Conservation (phyloP, 352 stramenopile species). For the Globisporangium nodosum region DNA sequence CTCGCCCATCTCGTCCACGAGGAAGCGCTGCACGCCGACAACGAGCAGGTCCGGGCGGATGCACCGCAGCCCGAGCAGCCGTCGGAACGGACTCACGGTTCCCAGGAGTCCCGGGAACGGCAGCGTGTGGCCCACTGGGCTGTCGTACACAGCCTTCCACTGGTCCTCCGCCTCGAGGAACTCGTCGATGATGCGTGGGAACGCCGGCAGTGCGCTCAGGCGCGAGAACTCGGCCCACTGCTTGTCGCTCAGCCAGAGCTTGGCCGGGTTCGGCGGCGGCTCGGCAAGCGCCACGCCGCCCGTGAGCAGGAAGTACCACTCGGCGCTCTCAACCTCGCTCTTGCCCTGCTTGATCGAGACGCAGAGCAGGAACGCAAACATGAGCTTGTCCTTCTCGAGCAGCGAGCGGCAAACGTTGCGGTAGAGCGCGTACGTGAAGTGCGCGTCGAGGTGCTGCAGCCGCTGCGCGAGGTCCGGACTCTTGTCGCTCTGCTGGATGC, state of each 20-base stretch:
- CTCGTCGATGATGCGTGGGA: slow-evolving; percentile 72
- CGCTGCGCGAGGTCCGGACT: slow-evolving; percentile 67
- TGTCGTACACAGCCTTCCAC: slow-evolving; percentile 90
- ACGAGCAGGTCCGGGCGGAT: slow-evolving; percentile 85
- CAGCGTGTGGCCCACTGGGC: slow-evolving; percentile 66
- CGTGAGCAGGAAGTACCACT: slow-evolving; percentile 95
- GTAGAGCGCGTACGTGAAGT: slow-evolving; percentile 93
- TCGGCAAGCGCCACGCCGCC: slow-evolving; percentile 87
- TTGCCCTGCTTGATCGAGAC: slow-evolving; percentile 84
- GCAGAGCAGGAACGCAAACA: slow-evolving; percentile 90
- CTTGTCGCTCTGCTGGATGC: slow-evolving; percentile 83
- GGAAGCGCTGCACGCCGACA: slow-evolving; percentile 88
- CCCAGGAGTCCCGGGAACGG: slow-evolving; percentile 67
- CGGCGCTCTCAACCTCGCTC: slow-evolving; percentile 66
- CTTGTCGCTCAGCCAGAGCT: slow-evolving; percentile 90
- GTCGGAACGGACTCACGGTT: slow-evolving; percentile 58
- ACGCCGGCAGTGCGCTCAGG: slow-evolving; percentile 72
- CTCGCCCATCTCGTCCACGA: slow-evolving; percentile 87
- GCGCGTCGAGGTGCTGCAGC: slow-evolving; percentile 74
- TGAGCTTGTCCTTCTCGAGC: slow-evolving; percentile 92
- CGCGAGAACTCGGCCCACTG: slow-evolving; percentile 92
- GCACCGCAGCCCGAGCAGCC: slow-evolving; percentile 72
- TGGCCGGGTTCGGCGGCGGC: slow-evolving; percentile 87
- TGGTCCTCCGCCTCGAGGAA: slow-evolving; percentile 70
- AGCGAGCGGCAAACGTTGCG: slow-evolving; percentile 90